Percentiles rank a stretch among this genome's conserved stretches.
Evolutionary conservation across 805 yeast species (phyloP).

Genomic region (Helenozyma baotianmanensis): DNA sequence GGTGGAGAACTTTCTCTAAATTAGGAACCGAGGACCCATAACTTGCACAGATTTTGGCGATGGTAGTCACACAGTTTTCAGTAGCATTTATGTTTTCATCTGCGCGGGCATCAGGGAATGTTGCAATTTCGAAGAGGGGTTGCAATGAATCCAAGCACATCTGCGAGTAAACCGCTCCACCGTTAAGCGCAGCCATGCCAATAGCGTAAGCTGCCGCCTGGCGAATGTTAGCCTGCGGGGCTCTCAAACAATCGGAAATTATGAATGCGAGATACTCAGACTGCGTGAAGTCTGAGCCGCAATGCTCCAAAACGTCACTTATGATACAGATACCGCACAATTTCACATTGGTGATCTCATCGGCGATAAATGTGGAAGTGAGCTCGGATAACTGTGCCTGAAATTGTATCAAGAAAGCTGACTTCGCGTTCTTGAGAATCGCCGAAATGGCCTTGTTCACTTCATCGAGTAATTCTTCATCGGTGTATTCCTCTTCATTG

Average conservation of each 20-base stretch:
- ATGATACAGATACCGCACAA: conserved; percentile 76
- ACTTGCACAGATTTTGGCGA: conserved; percentile 75
- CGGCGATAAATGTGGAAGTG: conserved; percentile 55
- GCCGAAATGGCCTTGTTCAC: conserved; percentile 70
- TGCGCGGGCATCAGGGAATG: conserved; percentile 76
- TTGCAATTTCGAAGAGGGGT: conserved; percentile 66
- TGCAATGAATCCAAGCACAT: conserved; percentile 68
- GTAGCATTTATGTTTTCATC: conserved; percentile 84
- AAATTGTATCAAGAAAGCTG: conserved; percentile 59
- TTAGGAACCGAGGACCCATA: conserved; percentile 58
- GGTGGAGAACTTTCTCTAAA: conserved; percentile 56
- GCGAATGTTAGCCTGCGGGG: conserved; percentile 67
- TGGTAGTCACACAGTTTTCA: conserved; percentile 76
- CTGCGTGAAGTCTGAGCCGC: conserved; percentile 66
- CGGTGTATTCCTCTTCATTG: conserved; percentile 80
- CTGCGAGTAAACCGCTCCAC: conserved; percentile 60
- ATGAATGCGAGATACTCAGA: conserved; percentile 61
- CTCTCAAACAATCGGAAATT: conserved; percentile 61
- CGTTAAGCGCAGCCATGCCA: conserved; percentile 82
- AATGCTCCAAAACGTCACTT: conserved; percentile 75
- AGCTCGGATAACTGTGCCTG: conserved; percentile 56
- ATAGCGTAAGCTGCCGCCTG: conserved; percentile 84
- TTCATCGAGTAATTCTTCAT: conserved; percentile 86
- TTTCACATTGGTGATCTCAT: conserved; percentile 62
- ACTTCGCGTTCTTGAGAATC: conserved; percentile 59